phyloP scores from a whole-genome alignment of 495 filamentous ascomycete genomes.

The Podospora pseudoanserina region DNA sequence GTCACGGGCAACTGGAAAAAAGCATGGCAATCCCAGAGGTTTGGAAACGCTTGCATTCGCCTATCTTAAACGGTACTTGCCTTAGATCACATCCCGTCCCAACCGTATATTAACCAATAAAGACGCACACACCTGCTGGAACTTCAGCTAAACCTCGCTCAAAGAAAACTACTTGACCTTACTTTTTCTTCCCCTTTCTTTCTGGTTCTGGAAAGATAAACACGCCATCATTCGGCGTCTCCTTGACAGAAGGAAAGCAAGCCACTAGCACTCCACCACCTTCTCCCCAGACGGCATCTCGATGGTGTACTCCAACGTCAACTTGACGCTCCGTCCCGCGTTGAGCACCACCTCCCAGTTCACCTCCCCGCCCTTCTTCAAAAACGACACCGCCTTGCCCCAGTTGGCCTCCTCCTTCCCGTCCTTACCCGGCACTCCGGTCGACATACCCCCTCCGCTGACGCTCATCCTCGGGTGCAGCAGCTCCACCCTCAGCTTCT shows the following conservation, averaged over 20 bases:
- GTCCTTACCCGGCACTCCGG: constrained; percentile 34
- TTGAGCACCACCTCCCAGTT: constrained; percentile 58
- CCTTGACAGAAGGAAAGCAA: background rate
- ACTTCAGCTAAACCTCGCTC: background rate
- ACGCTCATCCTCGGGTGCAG: constrained; percentile 50
- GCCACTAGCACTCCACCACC: constrained; percentile 35
- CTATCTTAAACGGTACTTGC: too few species aligned
- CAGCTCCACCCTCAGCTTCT: constrained; percentile 54
- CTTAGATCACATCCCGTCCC: too few species aligned
- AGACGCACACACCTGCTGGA: background rate
- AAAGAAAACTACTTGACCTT: background rate
- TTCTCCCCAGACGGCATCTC: constrained; percentile 50
- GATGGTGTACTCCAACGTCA: constrained; percentile 63
- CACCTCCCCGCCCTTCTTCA: constrained; percentile 61
- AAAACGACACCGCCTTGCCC: constrained; percentile 45
- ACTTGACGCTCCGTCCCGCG: constrained; percentile 52
- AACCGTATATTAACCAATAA: background rate
- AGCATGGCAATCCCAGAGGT: too few species aligned
- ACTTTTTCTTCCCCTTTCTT: too few species aligned
- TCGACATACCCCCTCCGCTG: constrained; percentile 40
- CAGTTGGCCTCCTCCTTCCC: constrained; percentile 35
- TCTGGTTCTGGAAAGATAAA: too few species aligned
- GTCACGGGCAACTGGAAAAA: too few species aligned
- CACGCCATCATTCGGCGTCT: background rate
- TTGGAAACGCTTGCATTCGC: too few species aligned